phyloP scores from a whole-genome alignment of 108 stramenopile species.

The Skeletonema marinoi region DNA sequence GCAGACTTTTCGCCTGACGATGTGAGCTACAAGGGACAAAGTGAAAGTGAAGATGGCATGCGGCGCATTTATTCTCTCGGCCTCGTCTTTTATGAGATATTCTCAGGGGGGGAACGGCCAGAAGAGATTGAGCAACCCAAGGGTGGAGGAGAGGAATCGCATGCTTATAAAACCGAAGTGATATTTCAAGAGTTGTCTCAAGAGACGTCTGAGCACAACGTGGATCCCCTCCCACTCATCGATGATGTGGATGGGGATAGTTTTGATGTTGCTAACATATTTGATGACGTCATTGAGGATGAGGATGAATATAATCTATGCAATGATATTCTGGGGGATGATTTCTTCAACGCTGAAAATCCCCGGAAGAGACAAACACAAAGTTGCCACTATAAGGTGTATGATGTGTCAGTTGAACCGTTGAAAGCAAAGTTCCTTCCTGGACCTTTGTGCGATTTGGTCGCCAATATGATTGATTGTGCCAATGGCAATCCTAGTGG shows the following conservation, averaged over 20 bases:
- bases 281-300: not conserved
- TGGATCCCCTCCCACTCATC: not conserved
- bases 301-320: not conserved
- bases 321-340: not conserved
- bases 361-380: not conserved
- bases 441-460: conserved; percentile 20
- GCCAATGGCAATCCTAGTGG: too few relatives aligned
- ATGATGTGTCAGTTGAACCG: not conserved
- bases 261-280: not conserved
- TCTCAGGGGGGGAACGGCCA: not conserved
- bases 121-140: not conserved
- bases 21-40: not conserved
- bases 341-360: not conserved
- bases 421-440: conserved; percentile 15
- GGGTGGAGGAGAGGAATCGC: not conserved
- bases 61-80: not conserved
- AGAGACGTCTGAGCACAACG: not conserved
- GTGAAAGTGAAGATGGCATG: not conserved
- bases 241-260: not conserved
- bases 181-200: not conserved
- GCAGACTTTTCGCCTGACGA: not conserved
- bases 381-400: not conserved
- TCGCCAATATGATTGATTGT: not conserved
- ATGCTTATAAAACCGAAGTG: not conserved
- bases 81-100: not conserved